phyloP scores from a whole-genome alignment of 805 yeast species.

The Tetrapisispora taiwanensis region DNA sequence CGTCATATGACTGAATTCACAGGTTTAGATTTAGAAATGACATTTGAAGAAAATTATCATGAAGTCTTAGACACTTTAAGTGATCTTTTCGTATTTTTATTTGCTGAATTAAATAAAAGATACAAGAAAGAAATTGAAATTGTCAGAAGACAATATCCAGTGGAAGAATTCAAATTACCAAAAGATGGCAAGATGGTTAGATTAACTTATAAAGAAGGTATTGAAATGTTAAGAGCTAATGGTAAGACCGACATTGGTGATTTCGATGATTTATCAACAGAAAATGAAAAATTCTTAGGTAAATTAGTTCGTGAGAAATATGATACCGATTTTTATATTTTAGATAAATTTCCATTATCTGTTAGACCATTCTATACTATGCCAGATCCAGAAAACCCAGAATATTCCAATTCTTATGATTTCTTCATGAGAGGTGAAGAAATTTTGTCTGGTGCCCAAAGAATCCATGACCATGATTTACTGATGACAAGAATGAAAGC shows the following conservation, averaged over 20 bases:
- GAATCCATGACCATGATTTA: constrained; percentile 87
- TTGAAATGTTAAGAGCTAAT: constrained; percentile 70
- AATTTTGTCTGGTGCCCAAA: constrained; percentile 98
- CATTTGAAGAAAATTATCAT: constrained; percentile 95
- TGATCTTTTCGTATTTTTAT: constrained; percentile 80
- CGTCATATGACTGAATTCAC: constrained; percentile 98
- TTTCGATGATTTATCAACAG: constrained; percentile 84
- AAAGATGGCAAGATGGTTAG: constrained; percentile 88
- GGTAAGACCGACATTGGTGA: constrained; percentile 66
- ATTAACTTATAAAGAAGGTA: constrained; percentile 83
- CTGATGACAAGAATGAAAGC: constrained; percentile 71
- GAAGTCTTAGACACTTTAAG: constrained; percentile 60
- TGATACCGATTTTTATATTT: constrained; percentile 93
- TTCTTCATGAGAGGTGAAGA: constrained; percentile 99
- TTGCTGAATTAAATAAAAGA: constrained; percentile 70
- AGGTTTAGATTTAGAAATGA: constrained; percentile 96
- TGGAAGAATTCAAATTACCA: constrained; percentile 94
- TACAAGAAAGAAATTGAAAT: constrained; percentile 75
- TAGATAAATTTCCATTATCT: constrained; percentile 96
- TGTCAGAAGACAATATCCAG: constrained; percentile 92
- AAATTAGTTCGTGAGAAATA: constrained; percentile 84
- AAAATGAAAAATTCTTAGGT: constrained; percentile 90
- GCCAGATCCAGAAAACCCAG: constrained; percentile 91
- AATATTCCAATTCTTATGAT: constrained; percentile 94
- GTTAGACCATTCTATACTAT: constrained; percentile 98